Conservation (phyloP, 2,329 filamentous ascomycete genomes). For the Ophiostoma perfectum region DNA sequence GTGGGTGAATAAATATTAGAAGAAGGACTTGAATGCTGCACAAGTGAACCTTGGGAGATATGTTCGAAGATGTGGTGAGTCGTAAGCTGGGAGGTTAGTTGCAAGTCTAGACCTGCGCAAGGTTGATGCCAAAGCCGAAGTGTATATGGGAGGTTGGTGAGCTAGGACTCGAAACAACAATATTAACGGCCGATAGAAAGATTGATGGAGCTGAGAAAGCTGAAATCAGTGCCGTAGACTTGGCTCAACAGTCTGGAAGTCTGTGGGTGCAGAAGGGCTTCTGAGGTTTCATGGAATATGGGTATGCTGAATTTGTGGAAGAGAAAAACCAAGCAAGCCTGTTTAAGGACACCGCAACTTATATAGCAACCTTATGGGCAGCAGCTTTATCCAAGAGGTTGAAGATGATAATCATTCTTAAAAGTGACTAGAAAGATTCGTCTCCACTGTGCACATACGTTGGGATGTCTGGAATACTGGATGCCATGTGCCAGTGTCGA, state of each 20-base stretch:
- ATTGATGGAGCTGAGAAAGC: neutral
- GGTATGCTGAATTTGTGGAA: neutral
- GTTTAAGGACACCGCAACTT: neutral
- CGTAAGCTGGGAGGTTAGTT: neutral
- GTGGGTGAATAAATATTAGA: neutral
- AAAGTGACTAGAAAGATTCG: neutral
- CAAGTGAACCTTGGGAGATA: neutral
- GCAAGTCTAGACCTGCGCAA: neutral
- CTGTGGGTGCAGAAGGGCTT: neutral
- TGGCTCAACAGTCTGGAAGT: neutral
- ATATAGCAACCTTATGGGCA: neutral
- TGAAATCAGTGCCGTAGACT: neutral
- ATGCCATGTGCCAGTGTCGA: conserved; percentile 8
- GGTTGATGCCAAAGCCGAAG: neutral
- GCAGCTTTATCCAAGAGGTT: neutral
- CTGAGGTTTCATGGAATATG: neutral
- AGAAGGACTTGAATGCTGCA: neutral
- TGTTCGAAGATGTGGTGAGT: neutral
- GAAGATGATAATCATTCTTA: neutral
- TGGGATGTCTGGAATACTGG: conserved; percentile 17
- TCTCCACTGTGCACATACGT: conserved; percentile 3
- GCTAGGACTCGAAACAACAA: neutral
- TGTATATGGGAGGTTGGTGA: neutral
- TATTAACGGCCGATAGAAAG: neutral
- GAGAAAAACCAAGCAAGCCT: neutral